These are phyloP conservation scores for Xerocomus spinulosus DNA, from an alignment of 768 basidiomycete genomes.

Conservation along the genomic window DNA sequence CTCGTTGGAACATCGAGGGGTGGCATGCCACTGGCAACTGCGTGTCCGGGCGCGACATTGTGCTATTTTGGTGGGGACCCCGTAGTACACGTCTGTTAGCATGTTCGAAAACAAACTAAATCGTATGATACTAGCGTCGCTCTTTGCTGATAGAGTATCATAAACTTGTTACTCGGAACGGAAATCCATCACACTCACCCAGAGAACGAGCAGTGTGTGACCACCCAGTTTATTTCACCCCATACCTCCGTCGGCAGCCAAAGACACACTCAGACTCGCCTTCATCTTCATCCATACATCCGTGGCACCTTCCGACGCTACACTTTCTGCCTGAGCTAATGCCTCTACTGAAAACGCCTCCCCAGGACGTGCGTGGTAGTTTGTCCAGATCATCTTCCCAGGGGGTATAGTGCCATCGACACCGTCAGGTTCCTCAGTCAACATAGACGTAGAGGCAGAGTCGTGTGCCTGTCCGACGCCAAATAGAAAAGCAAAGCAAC, in stretches of 20 bases:
- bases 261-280: constrained; percentile 29
- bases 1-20: no score
- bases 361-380: constrained; percentile 16
- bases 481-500: constrained; percentile 69
- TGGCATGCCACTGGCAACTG: no score
- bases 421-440: background rate
- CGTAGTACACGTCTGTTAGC: no score
- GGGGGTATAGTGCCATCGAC: constrained; percentile 15
- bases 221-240: no score
- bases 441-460: no score
- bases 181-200: background rate
- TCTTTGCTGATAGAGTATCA: background rate
- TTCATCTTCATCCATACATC: constrained; percentile 48
- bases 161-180: background rate
- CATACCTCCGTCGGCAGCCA: no score
- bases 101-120: background rate
- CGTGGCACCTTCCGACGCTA: constrained; percentile 45
- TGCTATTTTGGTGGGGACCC: no score
- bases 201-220: no score
- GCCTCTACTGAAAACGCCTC: constrained; percentile 37
- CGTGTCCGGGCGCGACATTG: no score
- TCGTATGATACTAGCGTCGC: background rate
- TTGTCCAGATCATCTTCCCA: constrained; percentile 26
- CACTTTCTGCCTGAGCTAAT: constrained; percentile 41
- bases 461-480: constrained; percentile 8